phyloP scores from a whole-genome alignment of 257 asterid genomes.

The Knoxia roxburghii region DNA sequence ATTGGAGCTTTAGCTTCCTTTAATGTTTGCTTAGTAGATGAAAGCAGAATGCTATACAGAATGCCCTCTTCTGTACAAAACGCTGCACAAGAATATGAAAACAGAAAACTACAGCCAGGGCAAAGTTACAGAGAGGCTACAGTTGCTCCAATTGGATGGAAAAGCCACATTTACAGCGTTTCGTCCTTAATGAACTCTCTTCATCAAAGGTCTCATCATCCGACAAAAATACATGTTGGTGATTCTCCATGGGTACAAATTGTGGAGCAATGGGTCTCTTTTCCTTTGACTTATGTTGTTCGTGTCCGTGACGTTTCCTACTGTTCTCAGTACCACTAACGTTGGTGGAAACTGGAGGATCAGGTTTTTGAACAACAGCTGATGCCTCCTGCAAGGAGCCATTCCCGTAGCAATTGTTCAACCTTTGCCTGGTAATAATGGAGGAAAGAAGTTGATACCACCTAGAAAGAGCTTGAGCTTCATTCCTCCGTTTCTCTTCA shows the following conservation, averaged over 20 bases:
- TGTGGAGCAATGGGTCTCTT: conserved; percentile 7
- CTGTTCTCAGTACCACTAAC: conserved; percentile 13
- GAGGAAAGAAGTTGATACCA: conserved; percentile 99
- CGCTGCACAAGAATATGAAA: no score
- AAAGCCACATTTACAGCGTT: conserved; percentile 78
- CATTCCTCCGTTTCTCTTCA: conserved; percentile 53
- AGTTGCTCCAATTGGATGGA: conserved; percentile 64
- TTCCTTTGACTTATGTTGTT: conserved; percentile 23
- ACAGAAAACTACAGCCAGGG: neutral
- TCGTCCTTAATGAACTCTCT: conserved; percentile 38
- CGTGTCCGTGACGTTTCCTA: conserved; percentile 16
- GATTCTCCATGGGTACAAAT: conserved; percentile 36
- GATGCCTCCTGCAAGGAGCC: conserved; percentile 30
- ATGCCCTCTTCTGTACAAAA: no score
- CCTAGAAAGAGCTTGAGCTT: conserved; percentile 70
- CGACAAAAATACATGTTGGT: conserved; percentile 49
- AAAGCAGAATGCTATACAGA: no score
- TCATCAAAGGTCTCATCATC: conserved; percentile 45
- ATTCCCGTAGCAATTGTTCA: conserved; percentile 54
- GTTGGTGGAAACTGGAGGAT: conserved; percentile 17
- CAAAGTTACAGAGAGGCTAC: conserved; percentile 22
- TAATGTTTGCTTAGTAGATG: no score
- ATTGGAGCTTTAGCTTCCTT: no score
- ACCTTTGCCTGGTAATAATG: conserved; percentile 67
- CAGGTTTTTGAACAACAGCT: conserved; percentile 22